Evolutionary conservation across 2,329 filamentous ascomycete genomes (phyloP).

Genomic region (Lizonia empirigonia): DNA sequence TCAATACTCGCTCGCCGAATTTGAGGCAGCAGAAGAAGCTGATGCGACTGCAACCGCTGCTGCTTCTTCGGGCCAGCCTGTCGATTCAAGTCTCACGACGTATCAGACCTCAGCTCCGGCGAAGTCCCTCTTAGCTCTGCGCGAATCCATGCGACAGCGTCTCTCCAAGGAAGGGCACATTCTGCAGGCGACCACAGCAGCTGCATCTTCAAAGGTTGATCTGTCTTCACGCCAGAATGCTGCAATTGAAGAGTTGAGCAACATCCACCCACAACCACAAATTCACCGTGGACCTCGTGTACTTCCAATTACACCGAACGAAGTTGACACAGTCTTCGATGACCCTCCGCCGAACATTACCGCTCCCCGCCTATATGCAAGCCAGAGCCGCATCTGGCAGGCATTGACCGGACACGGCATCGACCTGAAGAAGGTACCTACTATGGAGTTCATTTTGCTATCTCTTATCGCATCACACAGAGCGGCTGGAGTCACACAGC

Average conservation of each 20-base stretch:
- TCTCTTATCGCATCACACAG: conserved; percentile 64
- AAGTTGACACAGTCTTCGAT: conserved; percentile 33
- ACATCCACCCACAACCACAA: neutral
- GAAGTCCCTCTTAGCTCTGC: conserved; percentile 21
- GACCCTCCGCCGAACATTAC: conserved; percentile 27
- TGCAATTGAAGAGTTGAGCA: neutral
- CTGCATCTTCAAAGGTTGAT: neutral
- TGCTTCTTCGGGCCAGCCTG: neutral
- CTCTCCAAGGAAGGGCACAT: conserved; percentile 17
- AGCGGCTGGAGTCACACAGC: conserved; percentile 62
- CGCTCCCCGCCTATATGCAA: conserved; percentile 51
- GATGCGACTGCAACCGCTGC: conserved; percentile 3
- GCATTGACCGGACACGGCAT: conserved; percentile 65
- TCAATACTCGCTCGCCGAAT: conserved; percentile 37
- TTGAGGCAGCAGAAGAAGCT: conserved; percentile 39
- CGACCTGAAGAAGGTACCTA: conserved; percentile 60
- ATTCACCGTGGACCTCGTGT: conserved; percentile 20
- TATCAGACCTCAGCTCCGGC: conserved; percentile 13
- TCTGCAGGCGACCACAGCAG: neutral
- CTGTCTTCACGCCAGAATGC: neutral
- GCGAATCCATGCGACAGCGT: conserved; percentile 28
- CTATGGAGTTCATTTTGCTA: conserved; percentile 62
- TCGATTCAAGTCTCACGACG: neutral
- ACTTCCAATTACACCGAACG: conserved; percentile 8
- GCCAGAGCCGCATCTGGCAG: conserved; percentile 63